Conservation (phyloP, 2,329 filamentous ascomycete genomes). For the Penicillium sp. region DNA sequence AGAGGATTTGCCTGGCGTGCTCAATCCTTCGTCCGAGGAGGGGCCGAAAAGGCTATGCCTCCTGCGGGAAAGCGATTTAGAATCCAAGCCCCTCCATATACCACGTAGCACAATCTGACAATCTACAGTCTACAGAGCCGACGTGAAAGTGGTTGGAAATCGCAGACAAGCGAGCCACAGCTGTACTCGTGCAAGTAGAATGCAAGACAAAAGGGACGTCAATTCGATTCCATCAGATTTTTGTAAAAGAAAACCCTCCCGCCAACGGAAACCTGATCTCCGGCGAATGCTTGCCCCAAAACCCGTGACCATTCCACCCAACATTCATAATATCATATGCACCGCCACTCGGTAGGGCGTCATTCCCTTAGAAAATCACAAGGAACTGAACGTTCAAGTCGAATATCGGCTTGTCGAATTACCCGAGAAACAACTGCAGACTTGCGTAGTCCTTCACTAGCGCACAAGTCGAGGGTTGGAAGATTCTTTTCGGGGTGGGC, state of each 20-base stretch:
- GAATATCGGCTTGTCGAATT: not conserved
- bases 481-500: slow-evolving; percentile 12
- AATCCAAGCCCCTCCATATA: not conserved
- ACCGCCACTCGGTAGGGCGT: not conserved
- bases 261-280: slow-evolving; percentile 12
- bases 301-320: slow-evolving; percentile 4
- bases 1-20: not conserved
- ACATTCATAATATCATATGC: not conserved
- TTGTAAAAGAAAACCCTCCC: slow-evolving; percentile 23
- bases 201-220: slow-evolving; percentile 22
- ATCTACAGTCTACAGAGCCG: not conserved
- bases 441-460: slow-evolving; percentile 27
- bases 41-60: not conserved
- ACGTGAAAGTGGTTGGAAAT: not conserved
- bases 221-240: slow-evolving; percentile 29
- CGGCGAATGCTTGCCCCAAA: slow-evolving; percentile 1
- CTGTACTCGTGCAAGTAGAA: not conserved
- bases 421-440: slow-evolving; percentile 9
- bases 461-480: slow-evolving; percentile 16
- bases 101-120: not conserved
- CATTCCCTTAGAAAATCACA: not conserved
- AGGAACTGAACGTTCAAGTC: not conserved
- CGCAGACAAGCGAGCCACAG: not conserved
- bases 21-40: not conserved
- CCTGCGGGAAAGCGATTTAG: not conserved